Conservation (phyloP, 2,329 filamentous ascomycete genomes). For the Dactylonectria estremocensis region DNA sequence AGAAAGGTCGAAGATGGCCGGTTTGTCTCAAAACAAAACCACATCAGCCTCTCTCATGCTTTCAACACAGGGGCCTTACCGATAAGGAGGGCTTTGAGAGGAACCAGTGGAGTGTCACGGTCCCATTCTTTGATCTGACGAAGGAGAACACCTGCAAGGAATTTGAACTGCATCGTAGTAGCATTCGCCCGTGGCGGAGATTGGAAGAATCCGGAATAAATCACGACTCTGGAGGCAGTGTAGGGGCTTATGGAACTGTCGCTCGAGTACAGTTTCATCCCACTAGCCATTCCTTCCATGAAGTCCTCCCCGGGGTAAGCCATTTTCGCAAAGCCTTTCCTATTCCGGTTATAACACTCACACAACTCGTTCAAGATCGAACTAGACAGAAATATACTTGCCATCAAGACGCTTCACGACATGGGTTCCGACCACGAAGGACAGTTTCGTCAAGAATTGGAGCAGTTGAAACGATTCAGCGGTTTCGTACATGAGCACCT, state of each 20-base stretch:
- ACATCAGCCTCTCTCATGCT: background rate
- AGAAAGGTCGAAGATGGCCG: background rate
- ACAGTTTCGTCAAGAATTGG: background rate
- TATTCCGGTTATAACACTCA: background rate
- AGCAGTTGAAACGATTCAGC: slow-evolving; percentile 22
- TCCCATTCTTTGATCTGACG: slow-evolving; percentile 4
- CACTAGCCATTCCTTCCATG: slow-evolving; percentile 12
- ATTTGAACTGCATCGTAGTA: background rate
- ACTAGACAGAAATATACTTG: slow-evolving; percentile 5
- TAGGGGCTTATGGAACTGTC: too few relatives aligned
- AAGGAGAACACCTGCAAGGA: background rate
- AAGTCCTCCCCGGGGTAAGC: background rate
- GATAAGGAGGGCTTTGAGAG: background rate
- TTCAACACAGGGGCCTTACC: background rate
- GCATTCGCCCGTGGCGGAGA: slow-evolving; percentile 12
- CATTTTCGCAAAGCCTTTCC: background rate
- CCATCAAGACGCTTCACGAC: slow-evolving; percentile 17
- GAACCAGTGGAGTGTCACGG: slow-evolving; percentile 13
- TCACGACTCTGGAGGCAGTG: slow-evolving; percentile 5
- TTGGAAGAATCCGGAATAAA: background rate
- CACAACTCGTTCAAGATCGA: slow-evolving; percentile 1
- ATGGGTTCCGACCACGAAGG: background rate
- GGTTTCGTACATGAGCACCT: slow-evolving; percentile 18
- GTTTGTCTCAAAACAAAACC: background rate
- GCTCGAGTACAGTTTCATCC: slow-evolving; percentile 13